phyloP scores from a whole-genome alignment of 176 grass and related monocot species.

The Urochloa ruziziensis region DNA sequence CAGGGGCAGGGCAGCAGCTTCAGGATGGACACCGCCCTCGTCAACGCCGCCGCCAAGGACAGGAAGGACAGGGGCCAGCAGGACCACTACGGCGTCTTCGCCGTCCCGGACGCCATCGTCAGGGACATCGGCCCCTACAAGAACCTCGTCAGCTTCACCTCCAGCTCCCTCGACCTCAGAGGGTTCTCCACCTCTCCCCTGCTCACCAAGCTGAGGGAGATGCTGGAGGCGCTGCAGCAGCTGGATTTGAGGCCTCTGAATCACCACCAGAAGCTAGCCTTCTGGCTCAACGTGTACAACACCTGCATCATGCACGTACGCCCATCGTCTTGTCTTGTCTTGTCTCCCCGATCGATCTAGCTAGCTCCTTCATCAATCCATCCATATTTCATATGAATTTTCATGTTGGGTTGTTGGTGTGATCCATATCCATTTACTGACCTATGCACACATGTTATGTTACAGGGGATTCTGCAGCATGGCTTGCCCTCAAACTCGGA shows the following conservation, averaged over 20 bases:
- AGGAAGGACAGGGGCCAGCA: slow-evolving; percentile 46
- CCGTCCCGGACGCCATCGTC: slow-evolving; percentile 56
- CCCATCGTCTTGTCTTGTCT: too few relatives aligned
- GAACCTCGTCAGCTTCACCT: slow-evolving; percentile 84
- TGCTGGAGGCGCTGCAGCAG: slow-evolving; percentile 62
- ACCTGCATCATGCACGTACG: slow-evolving; percentile 94
- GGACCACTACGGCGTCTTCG: slow-evolving; percentile 80
- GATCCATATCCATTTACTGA: too few relatives aligned
- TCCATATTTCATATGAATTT: too few relatives aligned
- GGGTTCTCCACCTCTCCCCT: slow-evolving; percentile 64
- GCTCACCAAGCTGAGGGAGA: slow-evolving; percentile 66
- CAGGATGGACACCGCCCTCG: slow-evolving; percentile 32
- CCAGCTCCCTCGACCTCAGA: slow-evolving; percentile 52
- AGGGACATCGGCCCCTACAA: slow-evolving; percentile 93
- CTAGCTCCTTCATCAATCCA: too few relatives aligned
- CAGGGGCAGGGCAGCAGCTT: too few relatives aligned
- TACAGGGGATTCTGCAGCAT: slow-evolving; percentile 83
- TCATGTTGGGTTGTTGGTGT: too few relatives aligned
- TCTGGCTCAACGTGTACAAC: slow-evolving; percentile 95
- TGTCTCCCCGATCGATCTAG: too few relatives aligned
- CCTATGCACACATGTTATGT: too few relatives aligned
- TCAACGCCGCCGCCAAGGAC: neutral
- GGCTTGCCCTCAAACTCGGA: slow-evolving; percentile 82
- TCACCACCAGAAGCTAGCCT: slow-evolving; percentile 78
- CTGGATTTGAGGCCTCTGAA: slow-evolving; percentile 59